These are phyloP conservation scores for Fusarium duplospermum DNA, from an alignment of 2,329 filamentous ascomycete species.

Conservation along the genomic window DNA sequence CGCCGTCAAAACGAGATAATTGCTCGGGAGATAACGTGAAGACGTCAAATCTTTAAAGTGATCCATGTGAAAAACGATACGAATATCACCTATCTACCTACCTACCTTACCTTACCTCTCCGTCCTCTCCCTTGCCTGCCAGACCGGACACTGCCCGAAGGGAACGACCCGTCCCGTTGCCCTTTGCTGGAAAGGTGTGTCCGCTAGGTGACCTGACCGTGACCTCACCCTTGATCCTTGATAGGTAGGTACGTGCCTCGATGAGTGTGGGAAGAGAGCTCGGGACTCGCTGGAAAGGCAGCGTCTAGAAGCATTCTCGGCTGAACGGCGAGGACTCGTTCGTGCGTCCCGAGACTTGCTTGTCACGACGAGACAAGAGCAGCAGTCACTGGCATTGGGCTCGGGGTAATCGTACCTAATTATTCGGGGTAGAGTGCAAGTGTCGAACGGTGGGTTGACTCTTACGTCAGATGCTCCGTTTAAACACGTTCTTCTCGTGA, in stretches of 20 bases:
- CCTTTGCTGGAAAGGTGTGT: not conserved
- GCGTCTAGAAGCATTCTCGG: not conserved
- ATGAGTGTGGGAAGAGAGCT: not conserved
- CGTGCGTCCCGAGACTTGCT: not conserved
- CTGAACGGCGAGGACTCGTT: slow-evolving; percentile 1
- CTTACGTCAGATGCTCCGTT: slow-evolving; percentile 33
- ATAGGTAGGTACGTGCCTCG: not conserved
- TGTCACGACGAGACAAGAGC: not conserved
- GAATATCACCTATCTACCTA: slow-evolving; percentile 11
- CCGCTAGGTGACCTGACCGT: slow-evolving; percentile 13
- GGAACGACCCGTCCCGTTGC: slow-evolving; percentile 16
- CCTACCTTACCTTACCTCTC: not conserved
- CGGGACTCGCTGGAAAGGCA: not conserved
- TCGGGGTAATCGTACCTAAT: slow-evolving; percentile 7
- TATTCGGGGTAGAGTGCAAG: slow-evolving; percentile 13
- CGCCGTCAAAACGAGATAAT: slow-evolving; percentile 51
- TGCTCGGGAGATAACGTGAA: slow-evolving; percentile 46
- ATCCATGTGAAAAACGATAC: slow-evolving; percentile 31
- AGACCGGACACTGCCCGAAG: slow-evolving; percentile 21
- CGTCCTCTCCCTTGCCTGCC: slow-evolving; percentile 14
- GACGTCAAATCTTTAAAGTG: slow-evolving; percentile 38
- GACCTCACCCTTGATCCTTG: slow-evolving; percentile 3
- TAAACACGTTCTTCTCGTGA: slow-evolving; percentile 29
- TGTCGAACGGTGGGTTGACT: slow-evolving; percentile 22
- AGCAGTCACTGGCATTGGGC: not conserved